Evolutionary conservation across 257 asterid genomes (phyloP).

Genomic region (Echites panduratus): DNA sequence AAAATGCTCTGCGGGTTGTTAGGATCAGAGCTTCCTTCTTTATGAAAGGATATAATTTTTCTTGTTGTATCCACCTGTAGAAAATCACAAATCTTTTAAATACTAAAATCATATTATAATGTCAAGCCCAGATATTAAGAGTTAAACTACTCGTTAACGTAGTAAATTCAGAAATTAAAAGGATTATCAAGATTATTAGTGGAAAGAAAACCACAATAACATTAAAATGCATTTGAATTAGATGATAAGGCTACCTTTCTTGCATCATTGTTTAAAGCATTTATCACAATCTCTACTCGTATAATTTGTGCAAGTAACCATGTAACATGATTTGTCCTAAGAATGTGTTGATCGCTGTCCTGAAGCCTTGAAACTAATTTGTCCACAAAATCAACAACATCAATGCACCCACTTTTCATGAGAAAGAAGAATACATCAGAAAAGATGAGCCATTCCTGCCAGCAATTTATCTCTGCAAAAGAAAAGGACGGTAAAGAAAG

Average conservation of each 20-base stretch:
- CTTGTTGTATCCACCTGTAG: conserved; percentile 88
- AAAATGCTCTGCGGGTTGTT: conserved; percentile 84
- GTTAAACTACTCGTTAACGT: not conserved
- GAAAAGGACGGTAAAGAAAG: conserved; percentile 7
- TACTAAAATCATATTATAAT: conserved; percentile 16
- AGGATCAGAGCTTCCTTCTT: conserved; percentile 84
- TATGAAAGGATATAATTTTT: conserved; percentile 91
- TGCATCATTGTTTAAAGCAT: conserved; percentile 72
- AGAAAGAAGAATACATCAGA: conserved; percentile 91
- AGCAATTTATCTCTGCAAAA: conserved; percentile 80
- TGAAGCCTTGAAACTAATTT: conserved; percentile 88
- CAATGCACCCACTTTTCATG: conserved; percentile 93
- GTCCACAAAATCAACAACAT: conserved; percentile 93
- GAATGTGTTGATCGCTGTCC: conserved; percentile 77
- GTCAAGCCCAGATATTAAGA: not conserved
- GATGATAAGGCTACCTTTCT: conserved; percentile 58
- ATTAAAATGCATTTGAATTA: conserved; percentile 4
- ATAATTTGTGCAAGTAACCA: conserved; percentile 96
- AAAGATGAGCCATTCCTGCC: conserved; percentile 99
- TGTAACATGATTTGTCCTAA: conserved; percentile 92
- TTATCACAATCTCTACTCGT: conserved; percentile 92
- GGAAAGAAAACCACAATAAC: not conserved
- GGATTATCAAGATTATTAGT: not conserved
- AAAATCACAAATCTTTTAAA: conserved; percentile 8
- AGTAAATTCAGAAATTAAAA: not conserved